These are phyloP conservation scores for Nemania sp. DNA, from an alignment of 2,329 filamentous ascomycete genomes.

Conservation along the genomic window DNA sequence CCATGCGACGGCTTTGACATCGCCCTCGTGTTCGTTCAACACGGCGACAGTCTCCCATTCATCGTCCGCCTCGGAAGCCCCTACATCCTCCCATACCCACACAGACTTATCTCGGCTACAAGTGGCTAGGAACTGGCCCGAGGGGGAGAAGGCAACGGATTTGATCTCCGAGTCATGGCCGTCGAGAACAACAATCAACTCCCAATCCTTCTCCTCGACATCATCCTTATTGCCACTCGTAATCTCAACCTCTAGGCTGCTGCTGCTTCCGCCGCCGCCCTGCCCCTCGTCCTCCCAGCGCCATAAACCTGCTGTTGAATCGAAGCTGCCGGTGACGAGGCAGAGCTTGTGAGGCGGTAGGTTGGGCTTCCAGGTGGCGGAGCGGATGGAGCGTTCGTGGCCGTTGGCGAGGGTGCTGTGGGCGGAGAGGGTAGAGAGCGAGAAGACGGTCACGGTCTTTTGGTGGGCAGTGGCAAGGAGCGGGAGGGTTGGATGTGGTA, in stretches of 20 bases:
- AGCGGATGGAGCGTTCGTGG: conserved; percentile 90
- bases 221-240: conserved; percentile 54
- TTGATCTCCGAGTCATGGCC: conserved; percentile 97
- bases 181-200: conserved; percentile 90
- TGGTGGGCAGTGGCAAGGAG: conserved; percentile 90
- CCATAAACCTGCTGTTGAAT: conserved; percentile 90
- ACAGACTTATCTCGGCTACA: conserved; percentile 93
- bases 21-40: conserved; percentile 91
- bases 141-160: conserved; percentile 78
- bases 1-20: conserved; percentile 96
- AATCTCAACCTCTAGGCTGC: conserved; percentile 54
- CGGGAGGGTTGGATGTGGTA: conserved; percentile 87
- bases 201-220: conserved; percentile 83
- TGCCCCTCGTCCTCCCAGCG: conserved; percentile 68
- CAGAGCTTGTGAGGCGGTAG: conserved; percentile 73
- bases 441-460: conserved; percentile 90
- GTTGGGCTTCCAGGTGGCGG: conserved; percentile 87
- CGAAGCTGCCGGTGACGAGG: conserved; percentile 92
- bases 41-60: conserved; percentile 98
- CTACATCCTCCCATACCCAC: conserved; percentile 98
- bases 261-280: conserved; percentile 40
- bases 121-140: conserved; percentile 84
- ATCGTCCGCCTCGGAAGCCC: conserved; percentile 78
- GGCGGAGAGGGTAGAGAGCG: conserved; percentile 80
- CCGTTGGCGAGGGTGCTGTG: conserved; percentile 86